Evolutionary conservation across 768 basidiomycete genomes (phyloP).

Genomic region (Ramaria sp.): DNA sequence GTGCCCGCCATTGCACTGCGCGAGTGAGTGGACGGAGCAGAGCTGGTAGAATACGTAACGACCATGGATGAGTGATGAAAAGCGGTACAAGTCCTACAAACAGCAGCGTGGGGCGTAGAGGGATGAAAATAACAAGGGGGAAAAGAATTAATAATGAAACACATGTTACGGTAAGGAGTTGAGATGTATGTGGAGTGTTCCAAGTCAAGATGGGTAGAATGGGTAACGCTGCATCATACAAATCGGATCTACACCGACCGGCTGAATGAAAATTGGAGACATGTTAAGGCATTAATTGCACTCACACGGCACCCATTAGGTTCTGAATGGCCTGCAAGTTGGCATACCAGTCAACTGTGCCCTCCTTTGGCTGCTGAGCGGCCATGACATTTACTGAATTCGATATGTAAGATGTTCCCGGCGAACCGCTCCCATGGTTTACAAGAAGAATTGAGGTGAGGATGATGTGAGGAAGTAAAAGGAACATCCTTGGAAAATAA

Average conservation of each 20-base stretch:
- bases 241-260: slow-evolving; percentile 43
- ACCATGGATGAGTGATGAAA: slow-evolving; percentile 39
- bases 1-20: slow-evolving; percentile 16
- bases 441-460: slow-evolving; percentile 58
- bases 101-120: slow-evolving; percentile 33
- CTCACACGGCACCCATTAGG: slow-evolving; percentile 75
- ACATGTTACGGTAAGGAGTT: slow-evolving; percentile 40
- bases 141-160: slow-evolving; percentile 28
- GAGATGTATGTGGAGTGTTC: slow-evolving; percentile 39
- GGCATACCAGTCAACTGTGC: slow-evolving; percentile 70
- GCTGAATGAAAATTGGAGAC: neutral
- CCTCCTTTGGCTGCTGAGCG: slow-evolving; percentile 37
- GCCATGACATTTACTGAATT: slow-evolving; percentile 21
- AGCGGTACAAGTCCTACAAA: slow-evolving; percentile 41
- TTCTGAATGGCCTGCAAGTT: slow-evolving; percentile 89
- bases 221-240: slow-evolving; percentile 42
- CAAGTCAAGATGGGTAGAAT: slow-evolving; percentile 41
- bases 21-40: slow-evolving; percentile 18
- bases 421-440: slow-evolving; percentile 40
- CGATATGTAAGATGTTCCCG: slow-evolving; percentile 7
- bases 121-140: slow-evolving; percentile 22
- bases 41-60: slow-evolving; percentile 21
- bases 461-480: slow-evolving; percentile 56
- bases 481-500: slow-evolving; percentile 60
- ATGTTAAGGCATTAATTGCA: neutral